Evolutionary conservation across 345 rosid species (phyloP), one percentile per base, ranked within the genome.

Genomic region (Eucalyptus lansdowneana): DNA sequence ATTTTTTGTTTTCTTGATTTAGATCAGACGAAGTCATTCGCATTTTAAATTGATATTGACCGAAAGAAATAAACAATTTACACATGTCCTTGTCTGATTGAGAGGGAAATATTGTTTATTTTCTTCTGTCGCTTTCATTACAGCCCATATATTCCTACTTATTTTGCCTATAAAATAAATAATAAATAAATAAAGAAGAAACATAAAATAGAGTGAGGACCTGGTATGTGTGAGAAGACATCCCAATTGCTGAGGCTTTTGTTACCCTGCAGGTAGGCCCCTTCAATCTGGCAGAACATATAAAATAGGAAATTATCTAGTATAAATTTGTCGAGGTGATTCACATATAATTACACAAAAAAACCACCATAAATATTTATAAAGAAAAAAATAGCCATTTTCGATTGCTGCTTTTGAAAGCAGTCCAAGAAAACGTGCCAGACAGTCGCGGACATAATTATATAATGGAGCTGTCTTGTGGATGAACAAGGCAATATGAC

Each of bases 171-270:
- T 34, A 44, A 42, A 42, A 45, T 25, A 15, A 37, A 16, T 42
- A 42, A 31, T 9, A 10, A 44, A 22, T 54, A 62, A 29, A 15
- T 29, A 25, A 56, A 13, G 31, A 31, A 34, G 80, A 21, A 44
- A 40, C 22, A 88, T 42, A 51, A 49, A 80, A 27, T 22, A 9
- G 49, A 12, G 49, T 40, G 25, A 25, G 58, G 22, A 88, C 92
- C 92, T 80, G 92, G 90, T 10, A 86, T 45, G 65, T 91, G 91
- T 3, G 92, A 83, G 76, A 89, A 89, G 27, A 88, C 89, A 60
- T 91, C 92, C 92, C 92, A 91, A 88, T 86, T 91, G 90, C 92
- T 89, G 21, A 91, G 87, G 83, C 92, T 88, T 88, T 91, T 91
- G 60, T 91, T 86, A 7, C 86, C 91, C 14, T 76, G 31, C 21